Evolutionary conservation across 1,139 yeast genomes (phyloP).

Genomic region (Hanseniaspora gamundiae): DNA sequence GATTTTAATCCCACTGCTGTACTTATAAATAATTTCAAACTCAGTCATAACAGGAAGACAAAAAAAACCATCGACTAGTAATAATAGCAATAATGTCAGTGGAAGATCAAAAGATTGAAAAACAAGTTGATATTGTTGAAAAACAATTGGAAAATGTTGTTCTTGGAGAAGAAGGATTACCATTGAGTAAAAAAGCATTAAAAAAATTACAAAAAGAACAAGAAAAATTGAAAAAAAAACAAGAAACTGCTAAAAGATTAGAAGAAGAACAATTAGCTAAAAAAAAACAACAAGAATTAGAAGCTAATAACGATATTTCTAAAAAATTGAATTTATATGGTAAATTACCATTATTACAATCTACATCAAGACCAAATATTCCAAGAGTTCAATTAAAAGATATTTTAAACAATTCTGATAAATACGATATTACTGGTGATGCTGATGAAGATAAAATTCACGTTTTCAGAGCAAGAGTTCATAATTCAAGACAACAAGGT

Average conservation of each 20-base stretch:
- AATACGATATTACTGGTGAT: too few species aligned
- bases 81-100: too few species aligned
- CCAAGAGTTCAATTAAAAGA: slow-evolving; percentile 40
- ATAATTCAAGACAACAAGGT: slow-evolving; percentile 88
- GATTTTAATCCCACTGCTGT: too few species aligned
- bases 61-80: too few species aligned
- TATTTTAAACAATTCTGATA: slow-evolving; percentile 16
- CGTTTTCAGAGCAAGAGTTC: slow-evolving; percentile 85
- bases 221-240: slow-evolving; percentile 87
- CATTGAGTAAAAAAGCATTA: slow-evolving; percentile 87
- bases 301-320: slow-evolving; percentile 71
- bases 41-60: neutral
- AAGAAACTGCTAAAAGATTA: slow-evolving; percentile 80
- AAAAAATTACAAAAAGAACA: slow-evolving; percentile 89
- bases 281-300: slow-evolving; percentile 28
- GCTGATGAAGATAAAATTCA: slow-evolving; percentile 68
- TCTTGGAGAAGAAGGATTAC: slow-evolving; percentile 79
- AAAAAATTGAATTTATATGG: slow-evolving; percentile 64
- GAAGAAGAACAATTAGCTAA: slow-evolving; percentile 73
- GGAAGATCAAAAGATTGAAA: slow-evolving; percentile 3
- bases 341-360: slow-evolving; percentile 75
- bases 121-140: slow-evolving; percentile 4
- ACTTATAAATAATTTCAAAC: too few species aligned
- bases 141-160: slow-evolving; percentile 19
- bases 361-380: slow-evolving; percentile 46